Conservation (phyloP, 257 asterid genomes). For the Coffea eugenioides region DNA sequence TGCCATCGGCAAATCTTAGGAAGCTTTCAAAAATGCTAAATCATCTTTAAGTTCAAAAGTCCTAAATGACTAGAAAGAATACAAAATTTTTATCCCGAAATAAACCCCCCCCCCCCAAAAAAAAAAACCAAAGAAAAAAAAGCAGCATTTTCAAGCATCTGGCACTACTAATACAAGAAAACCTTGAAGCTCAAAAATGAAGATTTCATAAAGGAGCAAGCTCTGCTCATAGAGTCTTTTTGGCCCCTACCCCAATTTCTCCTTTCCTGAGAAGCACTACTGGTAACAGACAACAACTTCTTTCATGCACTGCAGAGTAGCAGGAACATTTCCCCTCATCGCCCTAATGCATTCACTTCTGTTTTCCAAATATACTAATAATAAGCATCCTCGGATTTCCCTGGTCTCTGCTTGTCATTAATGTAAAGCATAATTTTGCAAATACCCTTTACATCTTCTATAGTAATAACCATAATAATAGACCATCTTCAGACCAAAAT, state of each 20-base stretch:
- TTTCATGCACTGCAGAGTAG: not conserved
- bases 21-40: not conserved
- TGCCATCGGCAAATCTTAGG: not conserved
- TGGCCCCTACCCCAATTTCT: not conserved
- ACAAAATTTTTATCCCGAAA: not conserved
- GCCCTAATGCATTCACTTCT: too few relatives aligned
- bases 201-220: not conserved
- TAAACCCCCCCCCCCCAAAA: not conserved
- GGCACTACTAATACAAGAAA: not conserved
- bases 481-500: not conserved
- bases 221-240: not conserved
- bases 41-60: not conserved
- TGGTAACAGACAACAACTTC: not conserved
- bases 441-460: not conserved
- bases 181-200: too few relatives aligned
- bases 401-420: not conserved
- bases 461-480: not conserved
- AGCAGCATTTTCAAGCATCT: not conserved
- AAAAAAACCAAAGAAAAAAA: too few relatives aligned
- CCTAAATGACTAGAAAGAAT: not conserved
- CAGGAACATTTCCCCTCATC: not conserved
- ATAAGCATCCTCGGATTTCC: not conserved
- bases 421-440: not conserved
- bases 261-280: not conserved
- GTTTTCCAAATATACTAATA: not conserved